A percentile compares a stretch with the other conserved stretches of the same genome.
These are phyloP conservation scores for Monilinia aucupariae DNA, from an alignment of 2,329 filamentous ascomycete species.

Conservation along the genomic window DNA sequence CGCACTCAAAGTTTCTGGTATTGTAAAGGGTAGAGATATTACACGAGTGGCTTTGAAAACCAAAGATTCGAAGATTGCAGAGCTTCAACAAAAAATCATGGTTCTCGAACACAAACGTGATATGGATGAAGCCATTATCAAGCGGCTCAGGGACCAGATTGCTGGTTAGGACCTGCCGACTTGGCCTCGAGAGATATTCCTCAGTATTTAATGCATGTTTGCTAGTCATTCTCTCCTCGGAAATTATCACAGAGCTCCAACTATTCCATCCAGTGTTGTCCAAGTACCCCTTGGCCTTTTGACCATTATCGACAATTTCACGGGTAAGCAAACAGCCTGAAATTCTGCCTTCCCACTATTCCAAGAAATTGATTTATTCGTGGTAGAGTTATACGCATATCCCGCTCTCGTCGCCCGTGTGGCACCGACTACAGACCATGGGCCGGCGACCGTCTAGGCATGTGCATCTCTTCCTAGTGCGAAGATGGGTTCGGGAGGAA, in stretches of 20 bases:
- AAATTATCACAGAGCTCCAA: not conserved
- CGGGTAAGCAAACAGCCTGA: not conserved
- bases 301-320: not conserved
- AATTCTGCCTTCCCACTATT: not conserved
- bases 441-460: too few relatives aligned
- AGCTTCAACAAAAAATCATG: constrained; percentile 61
- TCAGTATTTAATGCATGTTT: not conserved
- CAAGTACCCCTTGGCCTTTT: not conserved
- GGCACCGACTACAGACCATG: too few relatives aligned
- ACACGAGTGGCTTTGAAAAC: constrained; percentile 55
- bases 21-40: constrained; percentile 60
- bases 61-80: constrained; percentile 58
- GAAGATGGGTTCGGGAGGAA: too few relatives aligned
- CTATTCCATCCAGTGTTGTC: not conserved
- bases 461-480: too few relatives aligned
- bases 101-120: constrained; percentile 51
- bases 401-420: too few relatives aligned
- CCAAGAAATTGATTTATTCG: not conserved
- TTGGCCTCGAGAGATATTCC: not conserved
- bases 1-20: constrained; percentile 53
- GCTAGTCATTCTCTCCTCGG: not conserved
- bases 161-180: not conserved
- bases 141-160: constrained; percentile 21
- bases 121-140: constrained; percentile 44
- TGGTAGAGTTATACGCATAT: not conserved